phyloP scores from a whole-genome alignment of 2,329 filamentous ascomycete genomes.

The Lasiodiplodia sp. region DNA sequence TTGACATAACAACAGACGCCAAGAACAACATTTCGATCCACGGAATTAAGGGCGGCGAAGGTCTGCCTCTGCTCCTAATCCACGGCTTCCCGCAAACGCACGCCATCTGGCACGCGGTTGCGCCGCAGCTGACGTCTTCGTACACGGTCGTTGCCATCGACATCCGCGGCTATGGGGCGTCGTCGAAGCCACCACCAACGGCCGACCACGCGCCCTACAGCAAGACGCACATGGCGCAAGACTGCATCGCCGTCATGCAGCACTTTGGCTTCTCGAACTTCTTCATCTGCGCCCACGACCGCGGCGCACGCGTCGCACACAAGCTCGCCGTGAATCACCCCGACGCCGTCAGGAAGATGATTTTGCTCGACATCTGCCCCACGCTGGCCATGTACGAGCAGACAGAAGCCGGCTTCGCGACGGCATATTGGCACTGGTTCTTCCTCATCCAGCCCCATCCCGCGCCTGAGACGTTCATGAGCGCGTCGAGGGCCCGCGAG shows the following conservation, averaged over 20 bases:
- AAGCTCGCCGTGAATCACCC: constrained; percentile 60
- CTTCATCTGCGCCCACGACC: constrained; percentile 62
- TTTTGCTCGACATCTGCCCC: constrained; percentile 59
- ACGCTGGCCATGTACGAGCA: constrained; percentile 62
- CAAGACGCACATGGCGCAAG: constrained; percentile 59
- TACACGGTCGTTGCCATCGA: constrained; percentile 58
- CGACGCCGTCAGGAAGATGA: constrained; percentile 44
- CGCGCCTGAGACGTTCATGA: constrained; percentile 59
- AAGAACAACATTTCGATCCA: constrained; percentile 51
- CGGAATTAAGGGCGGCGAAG: constrained; percentile 44
- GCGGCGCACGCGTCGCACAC: constrained; percentile 64
- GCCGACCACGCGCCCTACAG: constrained; percentile 45
- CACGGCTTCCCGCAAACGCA: constrained; percentile 63
- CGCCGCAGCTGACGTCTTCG: constrained; percentile 46
- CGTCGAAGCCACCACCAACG: constrained; percentile 52
- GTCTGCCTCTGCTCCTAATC: constrained; percentile 56
- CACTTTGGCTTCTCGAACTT: constrained; percentile 44
- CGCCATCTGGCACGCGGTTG: constrained; percentile 61
- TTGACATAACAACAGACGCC: constrained; percentile 16
- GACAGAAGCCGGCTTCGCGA: constrained; percentile 53
- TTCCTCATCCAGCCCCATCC: constrained; percentile 62
- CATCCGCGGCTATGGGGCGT: constrained; percentile 61
- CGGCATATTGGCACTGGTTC: constrained; percentile 66
- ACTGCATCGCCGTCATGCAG: constrained; percentile 57
- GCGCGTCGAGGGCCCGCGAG: constrained; percentile 47